phyloP scores from a whole-genome alignment of 192 early-diverging fungal genomes.

The Umbelopsis isabellina region DNA sequence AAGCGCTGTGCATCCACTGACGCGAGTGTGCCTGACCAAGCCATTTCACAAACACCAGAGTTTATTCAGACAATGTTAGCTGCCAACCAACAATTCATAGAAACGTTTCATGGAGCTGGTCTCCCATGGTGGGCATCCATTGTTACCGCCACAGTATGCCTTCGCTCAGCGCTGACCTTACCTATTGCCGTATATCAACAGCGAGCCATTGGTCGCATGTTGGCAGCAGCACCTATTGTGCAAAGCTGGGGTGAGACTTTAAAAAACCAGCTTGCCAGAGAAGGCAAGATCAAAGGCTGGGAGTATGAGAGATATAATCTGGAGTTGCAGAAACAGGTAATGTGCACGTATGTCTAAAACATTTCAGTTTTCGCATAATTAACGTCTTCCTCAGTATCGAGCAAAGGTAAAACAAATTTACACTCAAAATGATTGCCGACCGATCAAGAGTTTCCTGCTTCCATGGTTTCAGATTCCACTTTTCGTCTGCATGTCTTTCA shows the following conservation, averaged over 20 bases:
- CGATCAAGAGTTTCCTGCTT: slow-evolving; percentile 61
- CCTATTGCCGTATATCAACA: slow-evolving; percentile 67
- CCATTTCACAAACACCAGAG: slow-evolving; percentile 17
- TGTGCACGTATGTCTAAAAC: neutral
- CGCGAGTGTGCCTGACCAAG: neutral
- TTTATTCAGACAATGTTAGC: slow-evolving; percentile 43
- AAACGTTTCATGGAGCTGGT: slow-evolving; percentile 44
- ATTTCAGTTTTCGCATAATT: neutral
- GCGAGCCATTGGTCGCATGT: slow-evolving; percentile 47
- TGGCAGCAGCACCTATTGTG: slow-evolving; percentile 52
- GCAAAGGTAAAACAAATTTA: slow-evolving; percentile 61
- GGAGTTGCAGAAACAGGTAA: slow-evolving; percentile 52
- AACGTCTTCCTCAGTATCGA: slow-evolving; percentile 40
- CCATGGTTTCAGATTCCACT: slow-evolving; percentile 81
- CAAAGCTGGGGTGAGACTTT: slow-evolving; percentile 50
- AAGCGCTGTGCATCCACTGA: neutral
- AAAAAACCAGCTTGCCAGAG: slow-evolving; percentile 44
- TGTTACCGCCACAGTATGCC: slow-evolving; percentile 47
- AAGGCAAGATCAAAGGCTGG: slow-evolving; percentile 41
- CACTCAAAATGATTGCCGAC: slow-evolving; percentile 57
- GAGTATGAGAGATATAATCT: slow-evolving; percentile 49
- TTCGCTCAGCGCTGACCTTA: slow-evolving; percentile 53
- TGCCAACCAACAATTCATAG: slow-evolving; percentile 48
- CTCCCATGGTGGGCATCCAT: slow-evolving; percentile 66
- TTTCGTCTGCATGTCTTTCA: slow-evolving; percentile 68